Percentiles rank a stretch among this genome's conserved stretches.
Conservation (phyloP, 441 rosid genomes). For the Biscutella laevigata region DNA sequence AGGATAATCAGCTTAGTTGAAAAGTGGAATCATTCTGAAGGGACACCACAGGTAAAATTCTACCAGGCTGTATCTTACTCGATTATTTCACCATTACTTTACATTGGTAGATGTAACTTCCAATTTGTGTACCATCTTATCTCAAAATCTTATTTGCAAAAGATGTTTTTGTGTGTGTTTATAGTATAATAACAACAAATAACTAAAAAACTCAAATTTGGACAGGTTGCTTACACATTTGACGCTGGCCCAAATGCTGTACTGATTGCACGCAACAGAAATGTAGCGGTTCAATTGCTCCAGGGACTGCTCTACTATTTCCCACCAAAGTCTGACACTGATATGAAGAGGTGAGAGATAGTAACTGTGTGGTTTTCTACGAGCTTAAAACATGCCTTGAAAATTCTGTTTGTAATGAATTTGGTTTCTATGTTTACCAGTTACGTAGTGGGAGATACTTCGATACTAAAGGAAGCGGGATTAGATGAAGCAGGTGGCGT, state of each 20-base stretch:
- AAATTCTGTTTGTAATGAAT: not conserved
- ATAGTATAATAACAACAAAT: too few relatives aligned
- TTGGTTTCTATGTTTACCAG: too few relatives aligned
- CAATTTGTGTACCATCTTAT: too few relatives aligned
- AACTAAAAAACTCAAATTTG: too few relatives aligned
- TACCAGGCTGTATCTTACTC: too few relatives aligned
- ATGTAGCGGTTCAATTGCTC: slow-evolving; percentile 52
- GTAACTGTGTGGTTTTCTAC: not conserved
- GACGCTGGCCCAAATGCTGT: slow-evolving; percentile 93
- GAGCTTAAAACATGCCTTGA: not conserved
- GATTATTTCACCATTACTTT: too few relatives aligned
- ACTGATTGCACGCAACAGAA: slow-evolving; percentile 52
- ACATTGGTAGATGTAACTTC: too few relatives aligned
- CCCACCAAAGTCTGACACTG: slow-evolving; percentile 60
- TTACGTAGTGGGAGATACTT: slow-evolving; percentile 65
- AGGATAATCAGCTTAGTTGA: slow-evolving; percentile 76
- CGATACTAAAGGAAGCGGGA: slow-evolving; percentile 67
- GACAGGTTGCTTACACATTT: slow-evolving; percentile 75
- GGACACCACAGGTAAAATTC: slow-evolving; percentile 68
- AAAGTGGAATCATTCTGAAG: slow-evolving; percentile 68
- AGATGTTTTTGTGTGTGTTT: too few relatives aligned
- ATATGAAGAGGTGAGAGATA: slow-evolving; percentile 50
- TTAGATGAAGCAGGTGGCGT: slow-evolving; percentile 35
- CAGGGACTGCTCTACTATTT: slow-evolving; percentile 68
- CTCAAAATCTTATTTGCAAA: too few relatives aligned